Evolutionary conservation across 768 basidiomycete species (phyloP), one percentile per base, ranked within the genome.

Genomic region (Asterophora lycoperdoides): DNA sequence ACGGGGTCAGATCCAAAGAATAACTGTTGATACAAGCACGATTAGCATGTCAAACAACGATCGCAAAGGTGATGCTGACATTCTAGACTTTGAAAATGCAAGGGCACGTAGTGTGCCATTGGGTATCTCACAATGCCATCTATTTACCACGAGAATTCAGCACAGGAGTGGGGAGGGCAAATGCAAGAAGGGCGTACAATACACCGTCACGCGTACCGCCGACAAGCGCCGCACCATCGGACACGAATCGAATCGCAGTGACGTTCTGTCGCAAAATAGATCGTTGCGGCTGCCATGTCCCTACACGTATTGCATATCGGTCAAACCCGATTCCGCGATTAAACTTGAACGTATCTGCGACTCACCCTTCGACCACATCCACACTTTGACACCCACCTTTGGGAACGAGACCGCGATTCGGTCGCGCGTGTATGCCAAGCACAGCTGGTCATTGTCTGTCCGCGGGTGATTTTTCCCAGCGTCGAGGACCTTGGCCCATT

Each of bases 121-220:
- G 0, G 82, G 81, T 50, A 86, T 68, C 58, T 80, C 78, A 55
- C 79, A 84, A 60, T 81, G 75, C 84, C 85, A 86, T 52, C 83
- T 85, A 48, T 20, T 47, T 32, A 56, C 38, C 48, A 23, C 48
- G 34, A 56, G 41, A 49, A 23, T 13, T 47, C 30, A 49, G 43
- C 49, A n/a, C 32, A 41, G 8, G 5, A n/a, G n/a, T n/a, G 4
- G 39, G 26, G 8, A 32, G 35, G 23, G 39, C 23, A 23, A 46
- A 19, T 38, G 37, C 8, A 34, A 26, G 9, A 18, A 33, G 23
- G 8, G 56, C 81, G 48, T 63, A 86, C 84, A 87, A 56, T 15
- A 81, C 79, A 9, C 85, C 85, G 56, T 87, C 84, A 45, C 73
- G 74, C 23, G 86, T 86, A 1, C 84, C 86, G 1, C 86, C 84